A percentile compares a stretch with the other conserved stretches of the same genome.
Conservation (phyloP, 257 asterid genomes). For the Fraxinus excelsior region DNA sequence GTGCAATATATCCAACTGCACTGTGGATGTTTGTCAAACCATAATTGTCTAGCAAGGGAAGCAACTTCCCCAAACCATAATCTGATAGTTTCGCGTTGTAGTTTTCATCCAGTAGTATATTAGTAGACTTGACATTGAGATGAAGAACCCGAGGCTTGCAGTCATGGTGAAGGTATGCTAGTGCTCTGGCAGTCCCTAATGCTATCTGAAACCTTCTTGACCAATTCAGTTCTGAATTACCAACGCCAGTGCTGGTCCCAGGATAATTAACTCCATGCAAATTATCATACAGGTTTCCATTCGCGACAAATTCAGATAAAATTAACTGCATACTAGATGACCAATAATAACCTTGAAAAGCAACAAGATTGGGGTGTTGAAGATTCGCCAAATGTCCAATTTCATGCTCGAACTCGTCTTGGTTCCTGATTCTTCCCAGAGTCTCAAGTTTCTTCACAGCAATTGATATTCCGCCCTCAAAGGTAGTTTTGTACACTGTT, state of each 20-base stretch:
- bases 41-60: constrained; percentile 53
- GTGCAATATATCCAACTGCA: constrained; percentile 90
- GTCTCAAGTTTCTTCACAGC: constrained; percentile 91
- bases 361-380: constrained; percentile 68
- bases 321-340: constrained; percentile 83
- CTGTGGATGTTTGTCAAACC: constrained; percentile 69
- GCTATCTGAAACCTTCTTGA: constrained; percentile 73
- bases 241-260: constrained; percentile 64
- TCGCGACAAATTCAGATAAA: constrained; percentile 63
- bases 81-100: constrained; percentile 66
- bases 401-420: constrained; percentile 90
- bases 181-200: constrained; percentile 72
- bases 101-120: constrained; percentile 65
- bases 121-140: constrained; percentile 77
- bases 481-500: constrained; percentile 72
- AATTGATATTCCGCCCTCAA: constrained; percentile 69
- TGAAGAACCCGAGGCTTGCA: constrained; percentile 86
- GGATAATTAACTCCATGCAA: constrained; percentile 67
- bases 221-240: constrained; percentile 78
- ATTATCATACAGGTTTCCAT: constrained; percentile 78
- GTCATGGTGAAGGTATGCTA: constrained; percentile 92
- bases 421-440: constrained; percentile 74
- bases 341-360: constrained; percentile 89
- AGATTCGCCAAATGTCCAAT: constrained; percentile 72
- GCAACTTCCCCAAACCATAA: constrained; percentile 74